A percentile compares a stretch with the other conserved stretches of the same genome.
Evolutionary conservation across 2,329 filamentous ascomycete species (phyloP).

Genomic region (Talaromyces sp.): DNA sequence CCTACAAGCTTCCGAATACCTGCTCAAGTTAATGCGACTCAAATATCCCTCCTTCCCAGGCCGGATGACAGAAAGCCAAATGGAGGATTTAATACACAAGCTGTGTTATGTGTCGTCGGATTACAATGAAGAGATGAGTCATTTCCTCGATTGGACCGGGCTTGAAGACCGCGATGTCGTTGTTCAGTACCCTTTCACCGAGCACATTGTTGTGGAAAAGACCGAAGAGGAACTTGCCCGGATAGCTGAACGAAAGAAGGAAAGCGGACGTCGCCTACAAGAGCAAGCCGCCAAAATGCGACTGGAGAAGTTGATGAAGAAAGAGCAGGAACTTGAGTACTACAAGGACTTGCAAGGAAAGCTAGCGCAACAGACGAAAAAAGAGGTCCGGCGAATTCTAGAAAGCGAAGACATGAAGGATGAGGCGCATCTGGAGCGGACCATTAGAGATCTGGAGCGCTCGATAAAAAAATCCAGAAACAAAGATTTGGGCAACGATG

Average conservation of each 20-base stretch:
- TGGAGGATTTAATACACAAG: conserved; percentile 78
- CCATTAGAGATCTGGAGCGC: conserved; percentile 84
- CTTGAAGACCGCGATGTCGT: conserved; percentile 84
- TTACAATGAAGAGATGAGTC: conserved; percentile 71
- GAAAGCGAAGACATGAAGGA: conserved; percentile 91
- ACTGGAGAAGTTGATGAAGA: conserved; percentile 87
- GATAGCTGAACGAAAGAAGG: conserved; percentile 89
- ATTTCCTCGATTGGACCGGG: conserved; percentile 84
- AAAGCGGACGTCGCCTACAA: conserved; percentile 84
- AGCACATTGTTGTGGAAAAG: conserved; percentile 86
- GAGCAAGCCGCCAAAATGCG: conserved; percentile 98
- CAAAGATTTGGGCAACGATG: conserved; percentile 86
- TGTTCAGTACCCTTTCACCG: conserved; percentile 88
- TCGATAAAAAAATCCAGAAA: conserved; percentile 84
- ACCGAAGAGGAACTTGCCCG: conserved; percentile 86
- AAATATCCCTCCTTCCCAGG: conserved; percentile 89
- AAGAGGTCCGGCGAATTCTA: conserved; percentile 78
- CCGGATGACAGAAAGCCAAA: conserved; percentile 79
- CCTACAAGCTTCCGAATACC: conserved; percentile 81
- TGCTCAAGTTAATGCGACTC: conserved; percentile 79
- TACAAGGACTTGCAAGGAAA: conserved; percentile 76
- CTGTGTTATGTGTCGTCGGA: conserved; percentile 86
- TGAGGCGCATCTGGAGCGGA: conserved; percentile 76
- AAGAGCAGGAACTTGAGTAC: conserved; percentile 92
- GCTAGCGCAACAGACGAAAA: conserved; percentile 75